phyloP scores from a whole-genome alignment of 225 moss, liverwort and hornwort genomes.

The Pleurozium schreberi region DNA sequence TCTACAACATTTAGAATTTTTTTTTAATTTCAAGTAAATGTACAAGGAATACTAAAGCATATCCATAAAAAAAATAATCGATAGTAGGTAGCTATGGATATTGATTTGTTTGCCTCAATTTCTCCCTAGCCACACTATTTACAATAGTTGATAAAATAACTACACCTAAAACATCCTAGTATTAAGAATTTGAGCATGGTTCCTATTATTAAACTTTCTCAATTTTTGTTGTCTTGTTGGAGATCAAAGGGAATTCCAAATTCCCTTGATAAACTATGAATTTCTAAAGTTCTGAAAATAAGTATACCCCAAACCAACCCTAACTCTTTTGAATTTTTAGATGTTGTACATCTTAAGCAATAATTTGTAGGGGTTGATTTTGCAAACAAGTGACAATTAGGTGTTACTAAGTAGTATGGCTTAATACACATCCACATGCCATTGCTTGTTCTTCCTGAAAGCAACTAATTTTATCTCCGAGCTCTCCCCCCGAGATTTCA shows the following conservation, averaged over 20 bases:
- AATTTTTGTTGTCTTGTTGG: too few relatives aligned
- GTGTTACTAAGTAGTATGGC: not conserved
- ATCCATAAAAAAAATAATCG: too few relatives aligned
- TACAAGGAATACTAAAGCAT: too few relatives aligned
- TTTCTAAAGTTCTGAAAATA: too few relatives aligned
- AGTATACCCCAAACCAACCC: accelerated
- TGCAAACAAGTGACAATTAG: not conserved
- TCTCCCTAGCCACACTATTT: not conserved
- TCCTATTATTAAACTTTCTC: too few relatives aligned
- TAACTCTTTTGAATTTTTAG: not conserved
- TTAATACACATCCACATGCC: not conserved
- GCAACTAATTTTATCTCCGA: not conserved
- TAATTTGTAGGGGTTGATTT: not conserved
- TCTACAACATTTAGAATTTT: too few relatives aligned
- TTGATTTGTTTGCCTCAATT: not conserved
- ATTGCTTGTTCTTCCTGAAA: not conserved
- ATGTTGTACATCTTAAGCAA: accelerated
- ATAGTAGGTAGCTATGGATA: not conserved
- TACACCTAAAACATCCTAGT: too few relatives aligned
- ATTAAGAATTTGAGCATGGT: too few relatives aligned
- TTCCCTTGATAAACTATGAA: too few relatives aligned
- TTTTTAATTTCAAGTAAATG: too few relatives aligned
- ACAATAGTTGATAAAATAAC: not conserved
- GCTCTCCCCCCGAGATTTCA: accelerated
- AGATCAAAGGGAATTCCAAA: too few relatives aligned